phyloP scores from a whole-genome alignment of 164 flowering plant genomes.

The Piper longum region DNA sequence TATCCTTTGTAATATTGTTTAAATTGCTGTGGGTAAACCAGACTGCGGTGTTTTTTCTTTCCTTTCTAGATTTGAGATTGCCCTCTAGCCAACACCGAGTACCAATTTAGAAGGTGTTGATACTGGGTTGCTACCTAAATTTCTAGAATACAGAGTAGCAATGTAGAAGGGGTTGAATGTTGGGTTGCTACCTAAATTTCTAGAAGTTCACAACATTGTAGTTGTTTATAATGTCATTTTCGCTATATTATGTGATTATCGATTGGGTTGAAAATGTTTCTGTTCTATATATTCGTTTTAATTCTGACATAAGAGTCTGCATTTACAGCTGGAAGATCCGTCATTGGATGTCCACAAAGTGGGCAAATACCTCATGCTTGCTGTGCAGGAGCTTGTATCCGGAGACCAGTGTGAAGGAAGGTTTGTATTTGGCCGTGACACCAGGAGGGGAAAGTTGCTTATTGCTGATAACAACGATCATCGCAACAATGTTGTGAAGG shows the following conservation, averaged over 20 bases:
- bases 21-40: too few relatives aligned
- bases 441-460: constrained; percentile 39
- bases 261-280: background rate
- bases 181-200: background rate
- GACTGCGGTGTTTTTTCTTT: too few relatives aligned
- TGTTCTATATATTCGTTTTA: too few relatives aligned
- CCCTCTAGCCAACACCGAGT: too few relatives aligned
- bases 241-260: background rate
- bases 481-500: constrained; percentile 37
- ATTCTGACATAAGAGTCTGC: background rate
- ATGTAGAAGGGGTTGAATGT: too few relatives aligned
- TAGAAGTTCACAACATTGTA: background rate
- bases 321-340: constrained; percentile 67
- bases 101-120: too few relatives aligned
- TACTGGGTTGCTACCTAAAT: background rate
- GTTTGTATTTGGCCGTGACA: constrained; percentile 86
- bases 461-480: constrained; percentile 13
- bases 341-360: constrained; percentile 69
- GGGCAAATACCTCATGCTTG: constrained; percentile 87
- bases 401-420: constrained; percentile 94
- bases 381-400: constrained; percentile 83
- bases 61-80: too few relatives aligned
- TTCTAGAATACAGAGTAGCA: too few relatives aligned
- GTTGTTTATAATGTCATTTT: too few relatives aligned
- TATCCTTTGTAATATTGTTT: too few relatives aligned